These are phyloP conservation scores for Penicillium bialowiezense DNA, from an alignment of 495 filamentous ascomycete genomes.

Conservation along the genomic window DNA sequence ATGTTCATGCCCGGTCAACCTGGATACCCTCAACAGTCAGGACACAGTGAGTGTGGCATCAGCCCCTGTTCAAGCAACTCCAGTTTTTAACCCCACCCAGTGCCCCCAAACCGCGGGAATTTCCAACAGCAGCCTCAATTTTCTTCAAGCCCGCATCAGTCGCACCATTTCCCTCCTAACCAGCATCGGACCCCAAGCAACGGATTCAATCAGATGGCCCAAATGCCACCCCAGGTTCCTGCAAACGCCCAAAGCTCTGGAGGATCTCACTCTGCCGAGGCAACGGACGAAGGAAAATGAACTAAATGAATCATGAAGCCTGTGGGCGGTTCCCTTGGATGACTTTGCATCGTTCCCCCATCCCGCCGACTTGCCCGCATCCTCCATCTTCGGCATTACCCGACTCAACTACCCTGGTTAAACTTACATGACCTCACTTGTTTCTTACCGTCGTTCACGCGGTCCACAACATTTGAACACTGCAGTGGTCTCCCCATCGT, in stretches of 20 bases:
- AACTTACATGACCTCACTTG: not conserved
- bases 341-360: slow-evolving; percentile 1
- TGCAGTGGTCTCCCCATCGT: slow-evolving; percentile 3
- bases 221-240: slow-evolving; percentile 45
- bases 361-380: slow-evolving; percentile 1
- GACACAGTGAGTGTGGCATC: slow-evolving; percentile 58
- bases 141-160: slow-evolving; percentile 62
- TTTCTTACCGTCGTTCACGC: not conserved
- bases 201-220: slow-evolving; percentile 55
- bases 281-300: slow-evolving; percentile 59
- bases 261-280: slow-evolving; percentile 42
- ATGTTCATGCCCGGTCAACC: slow-evolving; percentile 73
- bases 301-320: slow-evolving; percentile 6
- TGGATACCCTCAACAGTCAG: slow-evolving; percentile 60
- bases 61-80: not conserved
- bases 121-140: slow-evolving; percentile 61
- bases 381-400: not conserved
- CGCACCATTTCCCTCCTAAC: slow-evolving; percentile 62
- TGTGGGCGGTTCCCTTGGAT: slow-evolving; percentile 6
- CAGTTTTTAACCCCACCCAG: slow-evolving; percentile 39
- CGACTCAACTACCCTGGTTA: not conserved
- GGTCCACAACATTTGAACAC: not conserved
- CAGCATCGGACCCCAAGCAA: slow-evolving; percentile 58
- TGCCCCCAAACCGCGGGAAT: slow-evolving; percentile 55
- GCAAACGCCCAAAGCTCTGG: slow-evolving; percentile 36